These are phyloP conservation scores for Xylaria cubensis DNA, from an alignment of 495 filamentous ascomycete species.

Conservation along the genomic window DNA sequence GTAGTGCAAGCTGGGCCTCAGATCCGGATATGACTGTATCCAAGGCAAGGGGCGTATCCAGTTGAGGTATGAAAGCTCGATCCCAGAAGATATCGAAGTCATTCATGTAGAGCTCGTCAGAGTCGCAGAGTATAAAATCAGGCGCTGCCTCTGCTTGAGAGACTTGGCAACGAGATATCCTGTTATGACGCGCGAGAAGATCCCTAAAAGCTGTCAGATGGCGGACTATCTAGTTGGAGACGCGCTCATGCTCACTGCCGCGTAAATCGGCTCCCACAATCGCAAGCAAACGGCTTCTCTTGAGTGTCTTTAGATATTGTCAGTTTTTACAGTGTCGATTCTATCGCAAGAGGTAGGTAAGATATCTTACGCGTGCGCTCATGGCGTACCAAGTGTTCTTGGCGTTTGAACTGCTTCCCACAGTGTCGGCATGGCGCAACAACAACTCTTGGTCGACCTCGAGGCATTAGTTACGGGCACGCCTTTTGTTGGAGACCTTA, in stretches of 20 bases:
- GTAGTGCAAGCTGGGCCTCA: slow-evolving; percentile 35
- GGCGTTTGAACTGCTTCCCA: slow-evolving; percentile 56
- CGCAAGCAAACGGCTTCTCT: slow-evolving; percentile 63
- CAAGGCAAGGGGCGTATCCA: slow-evolving; percentile 21
- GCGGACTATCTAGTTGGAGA: slow-evolving; percentile 15
- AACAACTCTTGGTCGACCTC: slow-evolving; percentile 23
- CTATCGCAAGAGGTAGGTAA: not conserved
- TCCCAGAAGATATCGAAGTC: slow-evolving; percentile 27
- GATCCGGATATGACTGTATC: slow-evolving; percentile 4
- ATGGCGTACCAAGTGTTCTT: slow-evolving; percentile 62
- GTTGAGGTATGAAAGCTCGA: slow-evolving; percentile 22
- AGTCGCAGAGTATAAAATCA: not conserved
- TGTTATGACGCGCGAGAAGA: slow-evolving; percentile 27
- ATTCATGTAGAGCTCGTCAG: slow-evolving; percentile 1
- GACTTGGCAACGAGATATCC: not conserved
- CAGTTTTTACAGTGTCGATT: not conserved
- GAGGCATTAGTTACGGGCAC: slow-evolving; percentile 26
- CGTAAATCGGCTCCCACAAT: slow-evolving; percentile 59
- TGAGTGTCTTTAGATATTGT: slow-evolving; percentile 52
- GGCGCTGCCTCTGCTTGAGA: slow-evolving; percentile 12
- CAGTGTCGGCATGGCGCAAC: slow-evolving; percentile 55
- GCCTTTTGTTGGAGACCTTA: not conserved
- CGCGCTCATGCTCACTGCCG: slow-evolving; percentile 48
- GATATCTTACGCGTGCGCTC: slow-evolving; percentile 57
- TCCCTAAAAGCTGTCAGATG: slow-evolving; percentile 25